Evolutionary conservation across 1,284 basidiomycete species (phyloP).

Genomic region (Xerocomus minutiporus): DNA sequence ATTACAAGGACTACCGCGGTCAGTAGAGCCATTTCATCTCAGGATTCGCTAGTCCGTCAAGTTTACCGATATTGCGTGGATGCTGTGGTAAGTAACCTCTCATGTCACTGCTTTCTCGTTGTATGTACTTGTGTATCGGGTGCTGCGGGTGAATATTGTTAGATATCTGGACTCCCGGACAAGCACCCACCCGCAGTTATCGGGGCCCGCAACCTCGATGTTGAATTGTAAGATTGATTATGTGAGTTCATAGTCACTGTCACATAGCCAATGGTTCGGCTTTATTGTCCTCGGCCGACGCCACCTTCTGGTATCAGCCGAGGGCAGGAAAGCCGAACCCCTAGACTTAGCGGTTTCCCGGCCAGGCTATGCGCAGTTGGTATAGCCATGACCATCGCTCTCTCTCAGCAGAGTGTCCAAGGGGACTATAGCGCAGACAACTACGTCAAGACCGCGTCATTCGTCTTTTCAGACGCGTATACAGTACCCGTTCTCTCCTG

Average conservation of each 20-base stretch:
- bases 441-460: constrained; percentile 59
- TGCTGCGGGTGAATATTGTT: too few relatives aligned
- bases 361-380: not conserved
- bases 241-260: not conserved
- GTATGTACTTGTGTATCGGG: too few relatives aligned
- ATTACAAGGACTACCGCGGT: not conserved
- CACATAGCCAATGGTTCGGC: constrained; percentile 1
- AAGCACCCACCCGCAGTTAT: too few relatives aligned
- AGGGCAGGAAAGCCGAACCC: constrained; percentile 17
- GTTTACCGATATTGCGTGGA: not conserved
- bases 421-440: constrained; percentile 45
- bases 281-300: constrained; percentile 22
- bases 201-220: not conserved
- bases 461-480: constrained; percentile 70
- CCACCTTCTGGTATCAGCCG: constrained; percentile 19
- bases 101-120: not conserved
- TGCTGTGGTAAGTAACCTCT: not conserved
- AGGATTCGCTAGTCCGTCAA: not conserved
- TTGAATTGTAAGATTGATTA: not conserved
- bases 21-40: not conserved
- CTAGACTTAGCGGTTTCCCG: not conserved
- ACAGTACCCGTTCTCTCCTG: constrained; percentile 59
- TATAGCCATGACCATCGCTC: constrained; percentile 8
- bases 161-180: too few relatives aligned
- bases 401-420: not conserved